Conservation (phyloP, 306 rosid genomes). For the Heteromeles arbutifolia region DNA sequence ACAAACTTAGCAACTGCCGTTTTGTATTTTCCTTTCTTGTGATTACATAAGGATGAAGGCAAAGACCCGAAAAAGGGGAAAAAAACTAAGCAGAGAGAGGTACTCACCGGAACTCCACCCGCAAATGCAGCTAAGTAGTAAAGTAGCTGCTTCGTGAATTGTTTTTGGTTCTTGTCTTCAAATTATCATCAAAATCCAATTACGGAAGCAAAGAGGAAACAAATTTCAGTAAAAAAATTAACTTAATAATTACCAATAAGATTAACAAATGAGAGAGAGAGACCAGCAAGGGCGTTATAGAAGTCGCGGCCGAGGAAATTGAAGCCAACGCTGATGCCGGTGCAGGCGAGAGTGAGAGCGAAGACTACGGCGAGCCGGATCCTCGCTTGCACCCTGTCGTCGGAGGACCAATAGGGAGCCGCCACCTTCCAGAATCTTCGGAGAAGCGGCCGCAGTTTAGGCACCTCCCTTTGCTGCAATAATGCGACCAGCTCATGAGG, state of each 20-base stretch:
- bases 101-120: conserved; percentile 99
- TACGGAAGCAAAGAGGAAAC: background rate
- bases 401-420: conserved; percentile 83
- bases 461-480: conserved; percentile 32
- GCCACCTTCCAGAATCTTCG: conserved; percentile 94
- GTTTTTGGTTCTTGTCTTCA: conserved; percentile 92
- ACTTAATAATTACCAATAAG: background rate
- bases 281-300: conserved; percentile 80
- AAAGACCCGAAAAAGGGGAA: background rate
- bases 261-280: background rate
- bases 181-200: background rate
- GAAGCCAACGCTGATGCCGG: conserved; percentile 95
- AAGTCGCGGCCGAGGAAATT: conserved; percentile 94
- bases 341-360: conserved; percentile 81
- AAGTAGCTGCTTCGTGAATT: conserved; percentile 76
- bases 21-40: background rate
- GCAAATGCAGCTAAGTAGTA: conserved; percentile 92
- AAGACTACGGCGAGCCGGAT: conserved; percentile 74
- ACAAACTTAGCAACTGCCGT: too few species aligned
- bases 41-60: conserved; percentile 19
- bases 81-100: conserved; percentile 50
- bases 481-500: background rate
- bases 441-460: conserved; percentile 53
- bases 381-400: conserved; percentile 72
- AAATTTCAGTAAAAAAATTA: background rate